Base-by-base conservation (phyloP, 768 basidiomycete genomes). In the Pleurotus salmoneostramineus region DNA sequence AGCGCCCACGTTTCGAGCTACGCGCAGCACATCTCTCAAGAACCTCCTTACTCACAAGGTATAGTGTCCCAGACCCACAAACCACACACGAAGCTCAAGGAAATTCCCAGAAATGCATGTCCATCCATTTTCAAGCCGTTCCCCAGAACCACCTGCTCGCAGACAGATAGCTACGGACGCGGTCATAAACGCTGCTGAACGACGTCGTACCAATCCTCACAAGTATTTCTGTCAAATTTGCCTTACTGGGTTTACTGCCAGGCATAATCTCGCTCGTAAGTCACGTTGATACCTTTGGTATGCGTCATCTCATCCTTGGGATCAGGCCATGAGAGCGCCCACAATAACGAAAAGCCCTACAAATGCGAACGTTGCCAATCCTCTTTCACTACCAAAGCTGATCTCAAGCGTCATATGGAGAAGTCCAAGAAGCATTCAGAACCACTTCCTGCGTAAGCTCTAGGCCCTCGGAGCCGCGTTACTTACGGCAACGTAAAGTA, bases 351-450 rank as follows among this genome's bases (percentile, higher is more conserved):
- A 32, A 40, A 37, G 21, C 52, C 52, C 6, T 43, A 8, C 40
- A 27, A 4, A 8, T 55, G 52, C 14, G 14, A 55, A 6, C 43
- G 52, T 31, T 36, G 52, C 21, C 21, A 27, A 27, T n/a, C 52
- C 40, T n/a, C 52, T 21, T 55, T 55, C 40, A 55, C 52, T 8
- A 55, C 52, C 2, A 55, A 31, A 7, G 35, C 52, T 3, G 52
- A 55, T 43, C 40, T 55, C 8, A 55, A 43, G 31, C 12, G 52
- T 15, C 52, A 55, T 43, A 35, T 17, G 12, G 6, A n/a, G 5
- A 55, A 17, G 31, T 55, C 52, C 27, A 55, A 55, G 52, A 55
- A 55, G n/a, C 52, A 55, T 31, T 6, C 10, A 33, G 50, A 37
- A 14, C 12, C 0, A 10, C n/a, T 11, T n/a, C 15, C 10, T 10